phyloP scores from a whole-genome alignment of 805 yeast genomes.

The Starmerella scarabaei region DNA sequence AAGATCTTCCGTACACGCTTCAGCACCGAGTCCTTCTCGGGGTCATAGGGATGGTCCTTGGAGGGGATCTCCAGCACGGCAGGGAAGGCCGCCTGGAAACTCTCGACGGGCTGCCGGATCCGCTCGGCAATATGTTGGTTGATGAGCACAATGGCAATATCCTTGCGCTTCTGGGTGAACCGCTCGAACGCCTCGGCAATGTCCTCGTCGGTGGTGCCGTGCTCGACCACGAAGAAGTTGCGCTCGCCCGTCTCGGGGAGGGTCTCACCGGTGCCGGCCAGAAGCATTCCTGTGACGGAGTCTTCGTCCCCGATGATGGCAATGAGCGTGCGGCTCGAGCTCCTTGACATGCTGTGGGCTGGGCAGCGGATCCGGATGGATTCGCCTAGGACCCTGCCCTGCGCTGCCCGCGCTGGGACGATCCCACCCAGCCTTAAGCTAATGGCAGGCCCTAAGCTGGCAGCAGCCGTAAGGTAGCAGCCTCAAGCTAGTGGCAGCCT shows the following conservation, averaged over 20 bases:
- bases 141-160: constrained; percentile 82
- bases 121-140: constrained; percentile 91
- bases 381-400: constrained; percentile 10
- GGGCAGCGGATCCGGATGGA: constrained; percentile 23
- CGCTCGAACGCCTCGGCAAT: constrained; percentile 60
- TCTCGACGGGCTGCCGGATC: constrained; percentile 70
- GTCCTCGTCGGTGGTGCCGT: constrained; percentile 64
- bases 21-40: constrained; percentile 91
- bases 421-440: too few species aligned
- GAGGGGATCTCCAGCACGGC: constrained; percentile 95
- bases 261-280: constrained; percentile 92
- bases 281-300: constrained; percentile 85
- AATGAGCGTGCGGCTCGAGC: constrained; percentile 61
- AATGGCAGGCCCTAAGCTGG: too few species aligned
- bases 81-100: constrained; percentile 82
- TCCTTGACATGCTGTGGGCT: constrained; percentile 27
- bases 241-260: constrained; percentile 41
- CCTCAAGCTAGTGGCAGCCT: too few species aligned
- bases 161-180: constrained; percentile 65
- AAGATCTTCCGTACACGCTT: constrained; percentile 88
- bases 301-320: constrained; percentile 98
- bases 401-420: too few species aligned
- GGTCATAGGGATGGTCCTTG: constrained; percentile 97
- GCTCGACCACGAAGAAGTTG: constrained; percentile 76
- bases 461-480: too few species aligned